phyloP scores from a whole-genome alignment of 1,139 yeast species.

The Trichomonascaceae sp. region DNA sequence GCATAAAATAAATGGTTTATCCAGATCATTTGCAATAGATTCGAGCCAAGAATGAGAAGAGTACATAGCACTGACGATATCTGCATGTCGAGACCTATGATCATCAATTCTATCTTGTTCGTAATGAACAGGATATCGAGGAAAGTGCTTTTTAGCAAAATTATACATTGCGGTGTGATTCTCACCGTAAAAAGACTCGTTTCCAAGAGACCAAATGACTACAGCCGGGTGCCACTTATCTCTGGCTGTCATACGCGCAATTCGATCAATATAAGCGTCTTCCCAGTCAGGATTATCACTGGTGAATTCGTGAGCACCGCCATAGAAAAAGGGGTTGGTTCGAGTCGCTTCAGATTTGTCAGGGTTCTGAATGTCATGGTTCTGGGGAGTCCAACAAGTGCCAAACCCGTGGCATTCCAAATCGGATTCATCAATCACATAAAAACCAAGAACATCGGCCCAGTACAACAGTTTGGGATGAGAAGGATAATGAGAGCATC shows the following conservation, averaged over 20 bases:
- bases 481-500: constrained; percentile 35
- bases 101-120: constrained; percentile 22
- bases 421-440: constrained; percentile 37
- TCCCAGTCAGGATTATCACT: constrained; percentile 32
- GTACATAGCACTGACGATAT: constrained; percentile 34
- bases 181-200: constrained; percentile 33
- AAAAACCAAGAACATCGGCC: constrained; percentile 30
- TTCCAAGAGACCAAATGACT: constrained; percentile 36
- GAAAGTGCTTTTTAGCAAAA: constrained; percentile 24
- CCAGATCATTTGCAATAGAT: constrained; percentile 20
- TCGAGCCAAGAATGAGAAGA: constrained; percentile 24
- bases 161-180: constrained; percentile 32
- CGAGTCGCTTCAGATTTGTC: constrained; percentile 7
- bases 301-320: constrained; percentile 19
- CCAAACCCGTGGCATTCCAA: constrained; percentile 35
- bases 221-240: constrained; percentile 34
- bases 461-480: constrained; percentile 19
- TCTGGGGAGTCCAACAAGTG: background rate
- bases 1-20: constrained; percentile 33
- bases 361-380: constrained; percentile 3
- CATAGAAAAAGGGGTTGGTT: constrained; percentile 13
- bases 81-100: constrained; percentile 18
- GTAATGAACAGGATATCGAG: constrained; percentile 31
- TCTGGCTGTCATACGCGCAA: constrained; percentile 28
- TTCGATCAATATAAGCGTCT: constrained; percentile 33